Conservation (phyloP, 495 filamentous ascomycete genomes). For the Sphaerosporella brunnea region DNA sequence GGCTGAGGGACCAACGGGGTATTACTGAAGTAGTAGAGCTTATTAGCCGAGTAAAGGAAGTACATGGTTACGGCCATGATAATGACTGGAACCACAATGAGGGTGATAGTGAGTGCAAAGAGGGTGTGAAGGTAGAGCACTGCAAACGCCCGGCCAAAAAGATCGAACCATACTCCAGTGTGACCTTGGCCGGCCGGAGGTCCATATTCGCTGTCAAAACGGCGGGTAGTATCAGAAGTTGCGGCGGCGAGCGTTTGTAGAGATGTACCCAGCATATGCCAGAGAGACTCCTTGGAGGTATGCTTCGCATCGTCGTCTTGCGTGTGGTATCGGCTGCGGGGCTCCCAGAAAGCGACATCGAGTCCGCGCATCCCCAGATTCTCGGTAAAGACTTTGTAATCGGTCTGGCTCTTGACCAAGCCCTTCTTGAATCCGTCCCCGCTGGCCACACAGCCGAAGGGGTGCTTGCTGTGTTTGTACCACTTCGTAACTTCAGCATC, state of each 20-base stretch:
- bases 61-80: slow-evolving; percentile 51
- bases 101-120: slow-evolving; percentile 69
- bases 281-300: slow-evolving; percentile 52
- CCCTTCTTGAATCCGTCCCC: slow-evolving; percentile 68
- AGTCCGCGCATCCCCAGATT: slow-evolving; percentile 68
- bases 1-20: slow-evolving; percentile 39
- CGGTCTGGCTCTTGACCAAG: slow-evolving; percentile 66
- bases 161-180: slow-evolving; percentile 79
- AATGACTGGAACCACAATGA: slow-evolving; percentile 61
- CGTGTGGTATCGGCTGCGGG: slow-evolving; percentile 78
- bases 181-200: slow-evolving; percentile 40
- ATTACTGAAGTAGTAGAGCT: slow-evolving; percentile 66
- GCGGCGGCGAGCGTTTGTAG: slow-evolving; percentile 53
- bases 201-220: slow-evolving; percentile 38
- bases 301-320: slow-evolving; percentile 71
- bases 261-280: slow-evolving; percentile 83
- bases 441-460: slow-evolving; percentile 66
- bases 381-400: slow-evolving; percentile 74
- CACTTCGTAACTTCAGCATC: slow-evolving; percentile 71
- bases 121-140: slow-evolving; percentile 62
- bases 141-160: slow-evolving; percentile 54
- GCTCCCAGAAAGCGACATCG: slow-evolving; percentile 80
- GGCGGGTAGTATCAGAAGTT: slow-evolving; percentile 47
- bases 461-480: slow-evolving; percentile 51
- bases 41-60: slow-evolving; percentile 44